Evolutionary conservation across 345 rosid species (phyloP).

Genomic region (Acer yangbiense): DNA sequence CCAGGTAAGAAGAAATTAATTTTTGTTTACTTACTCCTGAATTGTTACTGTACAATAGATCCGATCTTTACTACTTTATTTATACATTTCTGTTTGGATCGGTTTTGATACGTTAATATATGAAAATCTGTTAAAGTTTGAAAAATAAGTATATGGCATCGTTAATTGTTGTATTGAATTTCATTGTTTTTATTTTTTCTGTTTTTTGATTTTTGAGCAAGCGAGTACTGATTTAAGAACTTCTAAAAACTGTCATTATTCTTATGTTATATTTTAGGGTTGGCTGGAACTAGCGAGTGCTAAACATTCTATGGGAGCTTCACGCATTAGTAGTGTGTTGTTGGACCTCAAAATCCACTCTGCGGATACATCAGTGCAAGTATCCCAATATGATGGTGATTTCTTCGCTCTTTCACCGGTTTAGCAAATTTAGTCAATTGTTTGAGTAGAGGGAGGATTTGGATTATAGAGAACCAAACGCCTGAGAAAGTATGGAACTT

Average conservation of each 20-base stretch:
- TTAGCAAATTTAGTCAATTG: background rate
- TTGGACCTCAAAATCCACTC: constrained; percentile 75
- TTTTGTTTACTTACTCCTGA: background rate
- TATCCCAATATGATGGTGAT: constrained; percentile 44
- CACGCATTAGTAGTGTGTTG: constrained; percentile 68
- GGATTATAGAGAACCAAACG: background rate
- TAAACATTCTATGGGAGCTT: constrained; percentile 88
- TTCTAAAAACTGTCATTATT: background rate
- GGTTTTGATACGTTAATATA: background rate
- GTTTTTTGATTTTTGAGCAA: background rate
- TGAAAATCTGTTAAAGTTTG: background rate
- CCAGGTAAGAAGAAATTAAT: constrained; percentile 44
- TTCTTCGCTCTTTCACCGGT: background rate
- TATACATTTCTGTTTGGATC: constrained; percentile 5
- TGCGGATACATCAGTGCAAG: constrained; percentile 70
- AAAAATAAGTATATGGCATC: background rate
- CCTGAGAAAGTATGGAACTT: background rate
- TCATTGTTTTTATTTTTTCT: background rate
- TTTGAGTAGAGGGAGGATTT: background rate
- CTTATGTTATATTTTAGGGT: constrained; percentile 50
- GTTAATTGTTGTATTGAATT: background rate
- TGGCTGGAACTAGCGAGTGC: constrained; percentile 94
- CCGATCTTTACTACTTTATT: constrained; percentile 5
- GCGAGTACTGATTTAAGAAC: background rate
- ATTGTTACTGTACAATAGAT: constrained; percentile 7